Evolutionary conservation across 2,329 filamentous ascomycete species (phyloP).

Genomic region (Aspergillus niger): DNA sequence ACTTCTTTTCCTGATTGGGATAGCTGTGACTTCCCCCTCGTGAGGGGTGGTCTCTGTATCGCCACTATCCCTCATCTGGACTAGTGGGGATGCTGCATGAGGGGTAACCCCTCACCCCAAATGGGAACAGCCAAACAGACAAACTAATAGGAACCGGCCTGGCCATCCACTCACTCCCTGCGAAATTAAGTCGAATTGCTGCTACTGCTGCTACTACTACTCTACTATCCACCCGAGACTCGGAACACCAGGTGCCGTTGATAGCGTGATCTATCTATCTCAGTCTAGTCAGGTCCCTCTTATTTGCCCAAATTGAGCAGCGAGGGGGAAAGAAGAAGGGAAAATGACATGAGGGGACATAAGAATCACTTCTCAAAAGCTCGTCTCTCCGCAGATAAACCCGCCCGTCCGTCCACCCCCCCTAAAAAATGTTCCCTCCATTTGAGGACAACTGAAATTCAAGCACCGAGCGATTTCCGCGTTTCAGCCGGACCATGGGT

Average conservation of each 20-base stretch:
- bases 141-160: neutral
- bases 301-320: neutral
- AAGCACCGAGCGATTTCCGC: neutral
- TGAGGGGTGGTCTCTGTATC: slow-evolving; percentile 9
- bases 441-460: neutral
- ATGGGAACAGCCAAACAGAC: neutral
- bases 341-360: too few species aligned
- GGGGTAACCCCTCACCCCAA: neutral
- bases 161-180: too few species aligned
- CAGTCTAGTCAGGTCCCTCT: neutral
- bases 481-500: neutral
- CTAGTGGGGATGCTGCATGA: neutral
- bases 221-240: neutral
- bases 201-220: neutral
- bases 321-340: neutral
- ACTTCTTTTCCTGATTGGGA: slow-evolving; percentile 1
- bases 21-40: slow-evolving; percentile 16
- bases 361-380: neutral
- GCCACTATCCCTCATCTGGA: neutral
- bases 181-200: neutral
- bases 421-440: neutral
- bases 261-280: neutral
- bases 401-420: neutral
- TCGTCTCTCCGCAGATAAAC: neutral
- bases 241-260: neutral